Evolutionary conservation across 768 basidiomycete genomes (phyloP), one percentile per base, ranked within the genome.

Genomic region (Guyanaporus albipodus): DNA sequence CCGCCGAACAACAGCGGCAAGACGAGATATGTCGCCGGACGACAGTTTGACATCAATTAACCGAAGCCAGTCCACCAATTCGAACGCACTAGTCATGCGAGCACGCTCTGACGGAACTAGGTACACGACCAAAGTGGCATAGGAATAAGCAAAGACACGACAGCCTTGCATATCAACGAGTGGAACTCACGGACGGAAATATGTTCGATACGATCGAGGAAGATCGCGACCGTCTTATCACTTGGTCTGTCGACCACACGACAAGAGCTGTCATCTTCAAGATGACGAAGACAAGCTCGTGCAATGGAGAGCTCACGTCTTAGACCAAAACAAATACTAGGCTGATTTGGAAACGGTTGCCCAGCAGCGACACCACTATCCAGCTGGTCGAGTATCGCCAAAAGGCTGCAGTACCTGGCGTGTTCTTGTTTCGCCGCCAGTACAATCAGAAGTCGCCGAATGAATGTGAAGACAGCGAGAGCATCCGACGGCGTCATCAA

Each of bases 61-160:
- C 29, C 85, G 78, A 26, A 83, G 47, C 76, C 77, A 80, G 53
- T 85, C 83, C n/a, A 87, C 68, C 0, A 87, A 67, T 41, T 80
- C 78, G 35, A 70, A 78, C 1, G 82, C 82, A 23, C 67, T 54
- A 1, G 57, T 51, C 38, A 63, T 67, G 34, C 74, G 62, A 21
- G 63, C 64, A 3, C 43, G 42, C 32, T 63, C 63, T 3, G 68
- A 62, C 15, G 61, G 57, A 26, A 75, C 80, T 83, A 37, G n/a
- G 49, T 34, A 22, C 8, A 23, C 23, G 14, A 46, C 49, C 11
- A 45, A 28, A 18, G 24, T 7, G 19, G 9, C 6, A 19, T 22
- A 24, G 14, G 8, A 17, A 33, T 49, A 8, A 56, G 37, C 17
- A 44, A 44, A 1, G 29, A 19, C 4, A 4, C n/a, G 31, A 28